These are phyloP conservation scores for Cunninghamia lanceolata DNA, from an alignment of 75 land plant genomes.

Conservation along the genomic window DNA sequence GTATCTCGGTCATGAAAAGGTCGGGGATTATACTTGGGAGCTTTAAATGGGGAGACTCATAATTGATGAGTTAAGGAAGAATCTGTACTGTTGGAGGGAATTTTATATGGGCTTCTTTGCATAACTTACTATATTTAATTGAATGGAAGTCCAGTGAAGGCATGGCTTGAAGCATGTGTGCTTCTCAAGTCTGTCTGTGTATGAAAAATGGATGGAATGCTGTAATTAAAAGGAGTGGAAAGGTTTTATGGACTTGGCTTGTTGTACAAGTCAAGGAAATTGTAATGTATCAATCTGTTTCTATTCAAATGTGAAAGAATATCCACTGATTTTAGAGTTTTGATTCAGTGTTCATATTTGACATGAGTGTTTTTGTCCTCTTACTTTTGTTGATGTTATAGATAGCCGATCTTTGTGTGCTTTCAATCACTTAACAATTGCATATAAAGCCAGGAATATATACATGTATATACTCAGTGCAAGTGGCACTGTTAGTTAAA, in stretches of 20 bases:
- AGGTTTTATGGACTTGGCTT: conserved; percentile 8
- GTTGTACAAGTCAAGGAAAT: background rate
- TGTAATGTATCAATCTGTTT: conserved; percentile 12
- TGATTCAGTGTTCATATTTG: conserved; percentile 4
- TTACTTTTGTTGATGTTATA: background rate
- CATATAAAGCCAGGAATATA: background rate
- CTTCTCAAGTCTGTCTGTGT: conserved; percentile 8
- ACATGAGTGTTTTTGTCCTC: background rate
- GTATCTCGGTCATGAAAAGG: background rate
- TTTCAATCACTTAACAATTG: background rate
- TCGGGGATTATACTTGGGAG: background rate
- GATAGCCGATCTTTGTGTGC: background rate
- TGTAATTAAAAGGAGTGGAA: conserved; percentile 13
- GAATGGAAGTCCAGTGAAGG: conserved; percentile 2
- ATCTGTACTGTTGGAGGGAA: background rate
- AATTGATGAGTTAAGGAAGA: background rate
- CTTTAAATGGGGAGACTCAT: background rate
- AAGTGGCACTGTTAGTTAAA: background rate
- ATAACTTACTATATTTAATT: background rate
- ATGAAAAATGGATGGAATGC: background rate
- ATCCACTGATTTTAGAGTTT: conserved; percentile 6
- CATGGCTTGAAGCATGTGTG: conserved; percentile 2
- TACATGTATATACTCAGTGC: background rate
- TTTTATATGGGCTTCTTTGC: conserved; percentile 4
- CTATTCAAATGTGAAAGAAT: conserved; percentile 9